Evolutionary conservation across 2,329 filamentous ascomycete genomes (phyloP), one percentile per base, ranked within the genome.

Genomic region (Aurifilum marmelostoma): DNA sequence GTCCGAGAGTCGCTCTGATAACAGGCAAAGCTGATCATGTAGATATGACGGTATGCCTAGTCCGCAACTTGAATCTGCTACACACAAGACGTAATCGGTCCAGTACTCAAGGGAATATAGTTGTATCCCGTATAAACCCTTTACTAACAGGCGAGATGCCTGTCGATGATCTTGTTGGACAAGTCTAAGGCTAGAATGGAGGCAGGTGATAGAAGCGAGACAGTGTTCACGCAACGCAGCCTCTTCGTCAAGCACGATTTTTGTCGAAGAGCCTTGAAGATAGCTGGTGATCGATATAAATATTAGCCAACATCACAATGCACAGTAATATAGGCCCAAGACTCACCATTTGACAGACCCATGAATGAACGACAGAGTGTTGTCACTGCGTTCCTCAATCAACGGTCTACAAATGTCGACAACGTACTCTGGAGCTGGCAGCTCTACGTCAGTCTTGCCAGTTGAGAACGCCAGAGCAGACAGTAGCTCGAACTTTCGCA

Each of bases 401-500:
- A 78, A 47, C 0, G 76, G 66, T 1, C 65, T 67, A 52, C 75
- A 77, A 1, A 72, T 70, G 24, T 75, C 72, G 0, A 77, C 64
- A 16, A 75, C 68, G 59, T 75, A 77, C 0, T 65, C n/a, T 0
- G 77, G 77, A 0, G 72, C 73, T 2, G 76, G 61, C 2, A 68
- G 43, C 0, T 65, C 47, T 0, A 71, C 39, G 0, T 65, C 43
- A 21, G 66, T 47, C 11, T 74, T 58, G 7, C 69, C 71, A 0
- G 64, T 32, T 16, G 71, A 71, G 58, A 80, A 79, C 0, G 75
- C 61, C 0, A 80, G 63, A 0, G 79, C 80, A 1, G 79, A 81
- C 14, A 73, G 69, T 7, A 81, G 71, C 61, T 81, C 79, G 1
- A 74, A 32, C 43, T 73, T 77, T 43, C 71, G 72, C 1, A 82